phyloP scores from a whole-genome alignment of 345 rosid genomes.

The Populus euphratica region DNA sequence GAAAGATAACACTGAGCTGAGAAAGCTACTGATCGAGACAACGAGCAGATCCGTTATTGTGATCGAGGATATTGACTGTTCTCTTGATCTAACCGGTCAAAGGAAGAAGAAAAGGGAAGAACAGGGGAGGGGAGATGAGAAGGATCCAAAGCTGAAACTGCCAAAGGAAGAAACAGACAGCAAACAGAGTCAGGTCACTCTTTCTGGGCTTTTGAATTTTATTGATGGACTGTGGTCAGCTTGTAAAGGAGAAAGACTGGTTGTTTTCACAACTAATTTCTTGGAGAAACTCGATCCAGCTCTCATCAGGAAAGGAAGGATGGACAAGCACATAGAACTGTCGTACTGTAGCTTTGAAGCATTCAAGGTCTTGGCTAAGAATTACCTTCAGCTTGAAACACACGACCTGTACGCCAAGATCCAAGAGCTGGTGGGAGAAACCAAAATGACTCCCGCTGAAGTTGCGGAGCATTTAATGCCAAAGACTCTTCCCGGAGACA shows the following conservation, averaged over 20 bases:
- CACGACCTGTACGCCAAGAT: neutral
- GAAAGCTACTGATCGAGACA: slow-evolving; percentile 4
- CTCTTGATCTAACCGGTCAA: slow-evolving; percentile 4
- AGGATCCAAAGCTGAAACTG: neutral
- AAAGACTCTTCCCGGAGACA: neutral
- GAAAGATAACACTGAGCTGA: slow-evolving; percentile 5
- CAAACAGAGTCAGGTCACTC: slow-evolving; percentile 4
- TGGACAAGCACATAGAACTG: slow-evolving; percentile 10
- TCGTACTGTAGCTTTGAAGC: slow-evolving; percentile 3
- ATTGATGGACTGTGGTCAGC: slow-evolving; percentile 3
- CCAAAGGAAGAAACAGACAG: neutral
- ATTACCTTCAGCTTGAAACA: neutral
- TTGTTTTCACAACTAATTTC: slow-evolving; percentile 7
- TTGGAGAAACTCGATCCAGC: slow-evolving; percentile 9
- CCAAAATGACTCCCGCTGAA: slow-evolving; percentile 14
- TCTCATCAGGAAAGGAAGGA: slow-evolving; percentile 2
- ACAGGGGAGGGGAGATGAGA: neutral
- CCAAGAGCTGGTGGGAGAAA: neutral
- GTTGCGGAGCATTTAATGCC: slow-evolving; percentile 23
- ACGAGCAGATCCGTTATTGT: neutral
- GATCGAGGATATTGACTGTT: slow-evolving; percentile 6
- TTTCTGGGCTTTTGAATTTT: slow-evolving; percentile 6
- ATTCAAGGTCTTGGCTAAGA: neutral
- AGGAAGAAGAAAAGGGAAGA: slow-evolving; percentile 3
- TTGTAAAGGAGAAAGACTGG: neutral